Percentiles rank a stretch among this genome's conserved stretches.
Conservation (phyloP, 148 eudicot genomes). For the Cornus suecica region DNA sequence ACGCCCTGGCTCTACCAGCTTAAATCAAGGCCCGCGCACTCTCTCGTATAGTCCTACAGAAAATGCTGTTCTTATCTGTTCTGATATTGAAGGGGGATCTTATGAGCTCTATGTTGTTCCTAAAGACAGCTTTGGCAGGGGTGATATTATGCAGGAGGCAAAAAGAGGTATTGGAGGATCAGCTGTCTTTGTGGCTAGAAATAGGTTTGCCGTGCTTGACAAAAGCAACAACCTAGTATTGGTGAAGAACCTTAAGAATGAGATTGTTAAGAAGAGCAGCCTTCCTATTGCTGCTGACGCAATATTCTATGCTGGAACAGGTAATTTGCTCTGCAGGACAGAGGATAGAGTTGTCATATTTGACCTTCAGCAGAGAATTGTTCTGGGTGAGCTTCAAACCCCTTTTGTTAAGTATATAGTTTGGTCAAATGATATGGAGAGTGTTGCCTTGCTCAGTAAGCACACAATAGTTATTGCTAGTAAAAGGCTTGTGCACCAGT, state of each 20-base stretch:
- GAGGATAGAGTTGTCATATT: constrained; percentile 76
- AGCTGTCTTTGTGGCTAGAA: constrained; percentile 81
- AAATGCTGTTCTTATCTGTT: constrained; percentile 72
- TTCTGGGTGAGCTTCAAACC: constrained; percentile 76
- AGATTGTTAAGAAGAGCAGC: constrained; percentile 62
- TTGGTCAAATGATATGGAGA: constrained; percentile 93
- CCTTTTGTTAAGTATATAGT: constrained; percentile 76
- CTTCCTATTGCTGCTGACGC: constrained; percentile 74
- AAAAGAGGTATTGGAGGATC: constrained; percentile 75
- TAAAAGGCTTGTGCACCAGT: constrained; percentile 71
- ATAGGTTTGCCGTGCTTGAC: constrained; percentile 85
- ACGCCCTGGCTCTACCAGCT: constrained; percentile 66
- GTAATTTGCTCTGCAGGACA: constrained; percentile 71
- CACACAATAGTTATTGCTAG: constrained; percentile 69
- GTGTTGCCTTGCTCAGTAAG: constrained; percentile 79
- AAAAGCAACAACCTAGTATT: constrained; percentile 64
- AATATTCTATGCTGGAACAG: constrained; percentile 83
- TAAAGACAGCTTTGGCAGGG: constrained; percentile 58
- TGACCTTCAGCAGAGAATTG: constrained; percentile 78
- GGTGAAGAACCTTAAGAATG: constrained; percentile 76
- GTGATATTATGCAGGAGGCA: constrained; percentile 69
- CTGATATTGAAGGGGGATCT: constrained; percentile 79
- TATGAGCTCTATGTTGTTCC: constrained; percentile 76
- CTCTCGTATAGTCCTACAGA: constrained; percentile 86
- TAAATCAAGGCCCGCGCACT: constrained; percentile 80